These are phyloP conservation scores for Suhomyces terraborum DNA, from an alignment of 1,139 yeast species.

Conservation along the genomic window DNA sequence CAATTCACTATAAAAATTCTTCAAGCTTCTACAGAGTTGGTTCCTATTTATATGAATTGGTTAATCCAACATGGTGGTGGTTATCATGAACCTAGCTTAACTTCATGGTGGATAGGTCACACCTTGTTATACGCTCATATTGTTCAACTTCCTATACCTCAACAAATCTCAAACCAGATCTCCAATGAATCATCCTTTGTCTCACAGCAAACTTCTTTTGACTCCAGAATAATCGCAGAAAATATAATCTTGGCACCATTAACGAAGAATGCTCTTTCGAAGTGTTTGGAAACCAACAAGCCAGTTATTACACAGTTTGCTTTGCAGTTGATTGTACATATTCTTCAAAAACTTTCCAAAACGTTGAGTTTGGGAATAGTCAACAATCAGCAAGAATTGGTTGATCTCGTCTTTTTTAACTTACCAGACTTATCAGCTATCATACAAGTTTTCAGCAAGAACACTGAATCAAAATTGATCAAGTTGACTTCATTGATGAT, in stretches of 20 bases:
- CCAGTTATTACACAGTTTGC: slow-evolving; percentile 65
- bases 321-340: slow-evolving; percentile 57
- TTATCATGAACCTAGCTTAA: slow-evolving; percentile 66
- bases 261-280: slow-evolving; percentile 58
- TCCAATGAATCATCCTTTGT: slow-evolving; percentile 16
- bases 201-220: slow-evolving; percentile 17
- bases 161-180: slow-evolving; percentile 13
- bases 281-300: slow-evolving; percentile 55
- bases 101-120: slow-evolving; percentile 83
- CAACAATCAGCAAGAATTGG: slow-evolving; percentile 28
- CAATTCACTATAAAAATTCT: slow-evolving; percentile 57
- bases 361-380: slow-evolving; percentile 38
- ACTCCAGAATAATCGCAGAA: slow-evolving; percentile 42
- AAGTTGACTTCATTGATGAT: slow-evolving; percentile 31
- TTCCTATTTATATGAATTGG: slow-evolving; percentile 69
- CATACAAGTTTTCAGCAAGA: slow-evolving; percentile 21
- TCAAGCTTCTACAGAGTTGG: slow-evolving; percentile 61
- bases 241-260: slow-evolving; percentile 67
- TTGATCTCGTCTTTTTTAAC: slow-evolving; percentile 31
- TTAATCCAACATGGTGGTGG: slow-evolving; percentile 56
- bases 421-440: slow-evolving; percentile 33
- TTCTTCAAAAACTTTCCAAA: slow-evolving; percentile 52
- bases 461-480: slow-evolving; percentile 20
- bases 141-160: slow-evolving; percentile 50
- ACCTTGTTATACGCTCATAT: slow-evolving; percentile 62